These are phyloP conservation scores for Magnolia sinica DNA, from an alignment of 164 flowering plant genomes.

Conservation along the genomic window DNA sequence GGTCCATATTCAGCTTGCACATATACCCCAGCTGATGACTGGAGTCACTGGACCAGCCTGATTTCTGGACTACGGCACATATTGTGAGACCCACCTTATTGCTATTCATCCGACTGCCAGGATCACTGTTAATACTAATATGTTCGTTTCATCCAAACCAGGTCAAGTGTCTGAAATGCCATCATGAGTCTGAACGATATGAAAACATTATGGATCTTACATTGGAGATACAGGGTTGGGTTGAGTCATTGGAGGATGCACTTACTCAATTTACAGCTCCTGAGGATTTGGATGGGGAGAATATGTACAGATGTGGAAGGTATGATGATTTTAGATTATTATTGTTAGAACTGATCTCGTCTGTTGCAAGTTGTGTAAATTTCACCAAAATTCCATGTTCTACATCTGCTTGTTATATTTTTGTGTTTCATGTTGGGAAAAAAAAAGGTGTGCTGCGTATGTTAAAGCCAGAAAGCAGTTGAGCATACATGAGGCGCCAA, in stretches of 20 bases:
- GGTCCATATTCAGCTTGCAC: neutral
- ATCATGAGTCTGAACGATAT: constrained; percentile 65
- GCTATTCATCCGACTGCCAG: neutral
- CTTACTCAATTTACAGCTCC: constrained; percentile 71
- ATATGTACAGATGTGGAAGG: constrained; percentile 92
- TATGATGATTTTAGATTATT: constrained; percentile 19
- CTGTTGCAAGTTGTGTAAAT: neutral
- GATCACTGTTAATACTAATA: neutral
- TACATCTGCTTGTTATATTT: neutral
- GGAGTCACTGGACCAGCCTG: neutral
- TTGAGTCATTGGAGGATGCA: constrained; percentile 82
- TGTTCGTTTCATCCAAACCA: constrained; percentile 19
- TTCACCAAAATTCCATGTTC: neutral
- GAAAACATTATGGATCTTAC: constrained; percentile 94
- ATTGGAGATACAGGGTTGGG: constrained; percentile 79
- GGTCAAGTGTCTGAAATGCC: constrained; percentile 79
- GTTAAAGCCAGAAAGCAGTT: constrained; percentile 81
- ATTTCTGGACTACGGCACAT: neutral
- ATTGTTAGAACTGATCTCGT: neutral
- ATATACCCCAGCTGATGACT: neutral
- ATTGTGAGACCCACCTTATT: neutral
- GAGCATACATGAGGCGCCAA: constrained; percentile 82
- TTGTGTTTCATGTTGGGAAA: constrained; percentile 3
- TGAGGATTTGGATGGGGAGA: constrained; percentile 90
- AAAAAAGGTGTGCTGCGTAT: constrained; percentile 64